Percentiles rank a stretch among this genome's conserved stretches.
Evolutionary conservation across 169 alveolate genomes (phyloP).

Genomic region (Hepatocystis sp.): DNA sequence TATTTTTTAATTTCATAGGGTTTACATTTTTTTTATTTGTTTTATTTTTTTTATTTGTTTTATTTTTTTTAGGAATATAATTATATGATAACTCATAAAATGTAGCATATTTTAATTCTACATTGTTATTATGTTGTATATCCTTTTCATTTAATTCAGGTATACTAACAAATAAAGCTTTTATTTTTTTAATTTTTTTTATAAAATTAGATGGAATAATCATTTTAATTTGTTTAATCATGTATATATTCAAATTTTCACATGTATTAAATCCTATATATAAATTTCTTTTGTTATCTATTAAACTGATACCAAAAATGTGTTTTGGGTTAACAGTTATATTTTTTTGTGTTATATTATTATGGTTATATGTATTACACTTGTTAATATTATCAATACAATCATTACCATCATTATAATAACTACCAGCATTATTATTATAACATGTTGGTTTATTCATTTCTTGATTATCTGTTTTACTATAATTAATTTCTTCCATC

Average conservation of each 20-base stretch:
- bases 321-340: constrained; percentile 21
- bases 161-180: constrained; percentile 23
- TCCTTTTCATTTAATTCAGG: constrained; percentile 35
- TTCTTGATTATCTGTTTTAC: background rate
- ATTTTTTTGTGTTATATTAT: constrained; percentile 1
- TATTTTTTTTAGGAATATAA: background rate
- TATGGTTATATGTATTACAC: too few relatives aligned
- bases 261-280: constrained; percentile 24
- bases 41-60: too few relatives aligned
- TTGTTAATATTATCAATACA: too few relatives aligned
- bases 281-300: constrained; percentile 22
- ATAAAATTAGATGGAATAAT: constrained; percentile 3
- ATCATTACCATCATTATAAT: too few relatives aligned
- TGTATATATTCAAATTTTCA: constrained; percentile 2
- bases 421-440: too few relatives aligned
- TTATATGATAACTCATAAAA: constrained; percentile 25
- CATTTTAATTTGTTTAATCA: constrained; percentile 27
- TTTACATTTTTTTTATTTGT: too few relatives aligned
- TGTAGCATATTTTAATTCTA: constrained; percentile 15
- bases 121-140: background rate
- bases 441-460: background rate
- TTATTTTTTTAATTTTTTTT: constrained; percentile 9
- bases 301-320: constrained; percentile 25
- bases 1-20: too few relatives aligned
- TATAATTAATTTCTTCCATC: too few relatives aligned